Evolutionary conservation across 192 early-diverging fungal species (phyloP).

Genomic region (Mortierella claussenii): DNA sequence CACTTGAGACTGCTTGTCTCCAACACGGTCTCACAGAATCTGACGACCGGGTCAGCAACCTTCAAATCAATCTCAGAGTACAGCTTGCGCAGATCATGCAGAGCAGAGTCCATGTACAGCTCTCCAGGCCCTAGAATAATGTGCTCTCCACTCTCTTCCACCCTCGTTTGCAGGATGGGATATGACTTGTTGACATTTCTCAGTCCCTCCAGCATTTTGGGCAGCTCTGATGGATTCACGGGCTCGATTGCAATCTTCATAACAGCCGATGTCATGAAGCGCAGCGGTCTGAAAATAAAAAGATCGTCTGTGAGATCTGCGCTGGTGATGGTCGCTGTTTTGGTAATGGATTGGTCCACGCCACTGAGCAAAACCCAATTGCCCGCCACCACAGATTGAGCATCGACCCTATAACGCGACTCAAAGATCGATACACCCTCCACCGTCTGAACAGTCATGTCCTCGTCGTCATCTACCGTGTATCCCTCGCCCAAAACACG

Average conservation of each 20-base stretch:
- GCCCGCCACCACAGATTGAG: conserved; percentile 84
- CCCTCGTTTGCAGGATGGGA: conserved; percentile 86
- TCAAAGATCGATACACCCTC: conserved; percentile 80
- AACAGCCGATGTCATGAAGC: conserved; percentile 83
- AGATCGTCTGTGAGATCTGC: conserved; percentile 67
- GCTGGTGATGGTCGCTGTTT: conserved; percentile 93
- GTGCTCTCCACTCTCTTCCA: conserved; percentile 98
- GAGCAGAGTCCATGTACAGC: conserved; percentile 94
- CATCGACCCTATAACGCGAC: conserved; percentile 86
- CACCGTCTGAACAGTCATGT: conserved; percentile 89
- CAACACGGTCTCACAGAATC: conserved; percentile 95
- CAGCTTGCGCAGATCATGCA: conserved; percentile 93
- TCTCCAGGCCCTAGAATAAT: conserved; percentile 95
- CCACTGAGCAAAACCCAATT: conserved; percentile 92
- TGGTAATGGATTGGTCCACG: conserved; percentile 92
- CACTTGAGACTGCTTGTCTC: conserved; percentile 95
- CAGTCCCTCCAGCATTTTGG: conserved; percentile 97
- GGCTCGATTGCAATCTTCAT: conserved; percentile 98
- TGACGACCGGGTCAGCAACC: conserved; percentile 97
- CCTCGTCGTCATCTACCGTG: conserved; percentile 94
- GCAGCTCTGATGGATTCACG: conserved; percentile 96
- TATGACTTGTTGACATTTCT: conserved; percentile 97
- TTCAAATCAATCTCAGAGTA: conserved; percentile 98
- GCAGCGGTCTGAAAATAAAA: conserved; percentile 87
- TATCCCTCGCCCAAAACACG: conserved; percentile 94